phyloP scores from a whole-genome alignment of 106 monocot genomes.

The Dendrobium huoshanense region DNA sequence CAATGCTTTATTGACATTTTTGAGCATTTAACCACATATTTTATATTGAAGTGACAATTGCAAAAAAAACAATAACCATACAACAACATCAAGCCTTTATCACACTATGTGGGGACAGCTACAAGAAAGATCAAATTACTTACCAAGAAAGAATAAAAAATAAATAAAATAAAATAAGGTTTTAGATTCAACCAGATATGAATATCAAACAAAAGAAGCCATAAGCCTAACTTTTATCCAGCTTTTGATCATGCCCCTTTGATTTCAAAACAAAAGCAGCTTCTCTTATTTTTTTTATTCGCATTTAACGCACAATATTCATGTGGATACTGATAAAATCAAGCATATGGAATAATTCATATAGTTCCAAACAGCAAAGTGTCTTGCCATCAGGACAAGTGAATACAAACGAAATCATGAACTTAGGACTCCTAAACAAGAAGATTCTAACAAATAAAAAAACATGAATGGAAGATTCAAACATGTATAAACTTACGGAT shows the following conservation, averaged over 20 bases:
- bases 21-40: too few relatives aligned
- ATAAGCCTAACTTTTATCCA: not conserved
- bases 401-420: not conserved
- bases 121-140: too few relatives aligned
- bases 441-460: conserved; percentile 1
- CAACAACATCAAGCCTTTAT: too few relatives aligned
- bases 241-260: not conserved
- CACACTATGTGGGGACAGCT: too few relatives aligned
- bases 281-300: not conserved
- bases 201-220: not conserved
- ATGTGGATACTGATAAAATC: not conserved
- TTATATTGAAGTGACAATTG: too few relatives aligned
- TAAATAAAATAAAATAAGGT: too few relatives aligned
- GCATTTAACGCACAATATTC: not conserved
- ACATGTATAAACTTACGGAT: conserved; percentile 38
- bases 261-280: not conserved
- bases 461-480: not conserved
- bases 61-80: too few relatives aligned
- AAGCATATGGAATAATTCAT: not conserved
- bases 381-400: not conserved
- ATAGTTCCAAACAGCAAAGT: not conserved
- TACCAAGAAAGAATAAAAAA: too few relatives aligned
- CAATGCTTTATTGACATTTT: too few relatives aligned
- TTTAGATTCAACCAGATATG: not conserved
- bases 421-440: not conserved